Evolutionary conservation across 2,329 filamentous ascomycete species (phyloP).

Genomic region (Clathrospora elynae): DNA sequence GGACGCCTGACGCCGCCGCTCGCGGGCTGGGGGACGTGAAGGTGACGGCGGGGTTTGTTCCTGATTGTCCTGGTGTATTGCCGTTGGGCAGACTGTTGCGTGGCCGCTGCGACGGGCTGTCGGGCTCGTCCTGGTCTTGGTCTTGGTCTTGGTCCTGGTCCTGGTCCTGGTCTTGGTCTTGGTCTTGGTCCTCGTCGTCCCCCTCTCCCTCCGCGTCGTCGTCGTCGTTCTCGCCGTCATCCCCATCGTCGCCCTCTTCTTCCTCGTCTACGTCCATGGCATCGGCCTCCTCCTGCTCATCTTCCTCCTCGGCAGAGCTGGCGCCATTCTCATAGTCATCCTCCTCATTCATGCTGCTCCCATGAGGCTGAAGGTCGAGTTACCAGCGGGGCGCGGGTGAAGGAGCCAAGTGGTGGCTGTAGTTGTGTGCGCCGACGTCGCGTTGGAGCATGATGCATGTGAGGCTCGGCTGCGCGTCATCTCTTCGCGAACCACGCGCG

Average conservation of each 20-base stretch:
- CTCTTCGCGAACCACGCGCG: conserved; percentile 1
- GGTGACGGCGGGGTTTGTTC: conserved; percentile 54
- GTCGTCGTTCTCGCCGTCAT: conserved; percentile 49
- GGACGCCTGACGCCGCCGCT: conserved; percentile 36
- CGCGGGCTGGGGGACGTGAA: conserved; percentile 56
- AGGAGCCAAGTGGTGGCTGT: neutral
- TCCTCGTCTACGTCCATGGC: conserved; percentile 33
- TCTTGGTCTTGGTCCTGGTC: conserved; percentile 52
- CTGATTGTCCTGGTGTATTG: conserved; percentile 28
- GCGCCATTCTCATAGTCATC: conserved; percentile 53
- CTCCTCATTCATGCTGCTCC: conserved; percentile 50
- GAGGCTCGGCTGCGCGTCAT: conserved; percentile 17
- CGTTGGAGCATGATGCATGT: conserved; percentile 10
- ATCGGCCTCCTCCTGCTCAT: conserved; percentile 48
- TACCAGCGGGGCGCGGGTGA: neutral
- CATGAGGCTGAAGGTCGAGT: conserved; percentile 3
- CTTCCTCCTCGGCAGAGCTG: conserved; percentile 39
- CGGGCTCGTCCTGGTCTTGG: conserved; percentile 52
- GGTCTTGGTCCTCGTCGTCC: conserved; percentile 49
- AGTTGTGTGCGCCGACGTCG: conserved; percentile 9
- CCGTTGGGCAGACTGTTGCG: conserved; percentile 37
- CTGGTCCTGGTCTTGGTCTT: conserved; percentile 50
- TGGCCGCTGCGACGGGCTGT: conserved; percentile 50
- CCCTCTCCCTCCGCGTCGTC: conserved; percentile 52
- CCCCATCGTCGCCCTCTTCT: conserved; percentile 51